Percentiles rank a stretch among this genome's conserved stretches.
Conservation (phyloP, 495 filamentous ascomycete species). For the Aspergillus hancockii region DNA sequence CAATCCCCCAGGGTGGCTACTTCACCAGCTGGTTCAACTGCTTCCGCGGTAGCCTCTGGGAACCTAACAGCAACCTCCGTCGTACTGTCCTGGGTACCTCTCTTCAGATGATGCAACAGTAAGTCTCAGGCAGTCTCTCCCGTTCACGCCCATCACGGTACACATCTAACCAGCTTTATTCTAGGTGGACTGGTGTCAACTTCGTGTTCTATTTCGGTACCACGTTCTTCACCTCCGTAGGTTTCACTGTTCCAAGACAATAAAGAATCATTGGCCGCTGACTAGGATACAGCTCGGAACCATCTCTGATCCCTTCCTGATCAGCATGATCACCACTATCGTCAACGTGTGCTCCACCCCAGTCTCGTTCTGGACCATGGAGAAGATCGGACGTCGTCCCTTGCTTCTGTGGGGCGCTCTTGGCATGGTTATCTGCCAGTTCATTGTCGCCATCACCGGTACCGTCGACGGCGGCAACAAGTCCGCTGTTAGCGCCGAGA, state of each 20-base stretch:
- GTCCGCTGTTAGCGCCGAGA: conserved; percentile 62
- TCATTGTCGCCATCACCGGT: conserved; percentile 79
- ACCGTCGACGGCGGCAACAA: conserved; percentile 54
- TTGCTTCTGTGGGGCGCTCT: conserved; percentile 76
- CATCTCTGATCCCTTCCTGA: conserved; percentile 75
- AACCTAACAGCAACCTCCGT: conserved; percentile 64
- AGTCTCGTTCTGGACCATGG: conserved; percentile 79
- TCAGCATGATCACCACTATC: conserved; percentile 76
- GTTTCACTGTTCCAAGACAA: not conserved
- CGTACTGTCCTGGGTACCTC: conserved; percentile 75
- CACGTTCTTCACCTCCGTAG: conserved; percentile 65
- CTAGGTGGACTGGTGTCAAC: conserved; percentile 75
- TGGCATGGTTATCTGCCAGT: conserved; percentile 83
- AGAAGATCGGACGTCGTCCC: conserved; percentile 79
- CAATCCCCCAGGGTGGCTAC: conserved; percentile 61
- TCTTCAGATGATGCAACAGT: conserved; percentile 81
- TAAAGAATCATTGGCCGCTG: not conserved
- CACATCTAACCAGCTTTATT: conserved; percentile 5
- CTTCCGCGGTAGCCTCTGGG: conserved; percentile 65
- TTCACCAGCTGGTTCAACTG: conserved; percentile 63
- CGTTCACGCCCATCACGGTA: not conserved
- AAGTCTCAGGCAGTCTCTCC: conserved; percentile 6
- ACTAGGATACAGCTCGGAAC: conserved; percentile 47
- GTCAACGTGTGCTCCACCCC: conserved; percentile 85
- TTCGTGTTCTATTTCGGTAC: conserved; percentile 93